phyloP scores from a whole-genome alignment of 352 stramenopile species.

The Pythium rhizo-oryzae region DNA sequence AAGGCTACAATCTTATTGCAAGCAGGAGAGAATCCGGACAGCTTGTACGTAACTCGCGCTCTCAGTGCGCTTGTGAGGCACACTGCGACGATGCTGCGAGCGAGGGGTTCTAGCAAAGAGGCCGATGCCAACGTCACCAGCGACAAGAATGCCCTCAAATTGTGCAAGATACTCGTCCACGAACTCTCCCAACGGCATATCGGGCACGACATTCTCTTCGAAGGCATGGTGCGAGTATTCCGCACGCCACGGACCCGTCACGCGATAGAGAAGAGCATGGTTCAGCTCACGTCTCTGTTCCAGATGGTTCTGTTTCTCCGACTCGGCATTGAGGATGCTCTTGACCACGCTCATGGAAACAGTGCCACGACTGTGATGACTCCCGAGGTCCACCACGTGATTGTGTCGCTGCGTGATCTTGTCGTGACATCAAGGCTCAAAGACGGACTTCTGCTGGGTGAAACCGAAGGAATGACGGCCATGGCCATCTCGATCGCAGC shows the following conservation, averaged over 20 bases:
- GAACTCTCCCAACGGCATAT: slow-evolving; percentile 13
- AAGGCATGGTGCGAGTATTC: slow-evolving; percentile 14
- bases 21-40: slow-evolving; percentile 37
- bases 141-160: neutral
- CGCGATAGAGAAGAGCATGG: slow-evolving; percentile 10
- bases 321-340: neutral
- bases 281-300: slow-evolving; percentile 15
- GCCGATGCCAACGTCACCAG: neutral
- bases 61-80: slow-evolving; percentile 38
- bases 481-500: neutral
- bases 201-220: neutral
- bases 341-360: neutral
- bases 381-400: neutral
- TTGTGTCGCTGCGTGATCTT: slow-evolving; percentile 10
- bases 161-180: slow-evolving; percentile 11
- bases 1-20: slow-evolving; percentile 30
- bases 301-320: slow-evolving; percentile 13
- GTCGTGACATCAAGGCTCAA: slow-evolving; percentile 3
- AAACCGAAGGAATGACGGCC: neutral
- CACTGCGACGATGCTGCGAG: slow-evolving; percentile 24
- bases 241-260: slow-evolving; percentile 22
- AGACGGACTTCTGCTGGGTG: neutral
- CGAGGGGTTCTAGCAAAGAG: neutral
- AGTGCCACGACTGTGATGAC: neutral
- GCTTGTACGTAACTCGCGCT: slow-evolving; percentile 37